Evolutionary conservation across 1,284 basidiomycete species (phyloP).

Genomic region (Vanrija sp.): DNA sequence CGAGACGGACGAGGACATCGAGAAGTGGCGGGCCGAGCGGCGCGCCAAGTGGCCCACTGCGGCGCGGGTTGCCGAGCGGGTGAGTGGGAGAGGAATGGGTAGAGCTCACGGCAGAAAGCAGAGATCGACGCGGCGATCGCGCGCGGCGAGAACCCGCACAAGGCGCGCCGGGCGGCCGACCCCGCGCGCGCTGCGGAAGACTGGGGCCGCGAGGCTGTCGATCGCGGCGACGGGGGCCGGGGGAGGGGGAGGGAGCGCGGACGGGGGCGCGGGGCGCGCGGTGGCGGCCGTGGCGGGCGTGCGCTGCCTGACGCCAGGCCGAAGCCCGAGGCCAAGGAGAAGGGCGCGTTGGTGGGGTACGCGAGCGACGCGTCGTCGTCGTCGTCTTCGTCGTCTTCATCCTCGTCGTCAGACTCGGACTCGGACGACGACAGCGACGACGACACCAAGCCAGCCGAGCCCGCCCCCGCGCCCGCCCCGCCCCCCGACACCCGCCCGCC

Average conservation of each 20-base stretch:
- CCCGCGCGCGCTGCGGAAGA: conserved; percentile 40
- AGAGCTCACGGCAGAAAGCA: conserved; percentile 50
- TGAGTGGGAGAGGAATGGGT: conserved; percentile 17
- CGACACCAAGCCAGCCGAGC: background rate
- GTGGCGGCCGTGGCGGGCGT: background rate
- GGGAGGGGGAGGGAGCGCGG: conserved; percentile 33
- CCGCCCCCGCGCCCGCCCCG: background rate
- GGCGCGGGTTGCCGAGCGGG: conserved; percentile 66
- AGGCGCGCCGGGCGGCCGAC: conserved; percentile 20
- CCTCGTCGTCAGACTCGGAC: conserved; percentile 8
- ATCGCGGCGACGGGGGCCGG: conserved; percentile 29
- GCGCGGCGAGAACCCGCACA: conserved; percentile 63
- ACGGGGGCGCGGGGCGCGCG: conserved; percentile 2
- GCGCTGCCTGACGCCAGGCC: background rate
- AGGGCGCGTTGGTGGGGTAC: background rate
- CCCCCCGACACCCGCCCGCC: conserved; percentile 11
- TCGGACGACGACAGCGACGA: conserved; percentile 9
- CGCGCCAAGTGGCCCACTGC: conserved; percentile 75
- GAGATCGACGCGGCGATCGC: conserved; percentile 69
- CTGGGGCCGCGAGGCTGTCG: conserved; percentile 31
- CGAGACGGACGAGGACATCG: conserved; percentile 74
- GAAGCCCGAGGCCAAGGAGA: background rate
- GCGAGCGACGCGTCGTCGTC: background rate
- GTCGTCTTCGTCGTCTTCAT: conserved; percentile 4
- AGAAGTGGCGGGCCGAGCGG: conserved; percentile 80